Percentiles rank a stretch among this genome's conserved stretches.
Conservation (phyloP, 139 green algal species). For the Chlorella sp. region DNA sequence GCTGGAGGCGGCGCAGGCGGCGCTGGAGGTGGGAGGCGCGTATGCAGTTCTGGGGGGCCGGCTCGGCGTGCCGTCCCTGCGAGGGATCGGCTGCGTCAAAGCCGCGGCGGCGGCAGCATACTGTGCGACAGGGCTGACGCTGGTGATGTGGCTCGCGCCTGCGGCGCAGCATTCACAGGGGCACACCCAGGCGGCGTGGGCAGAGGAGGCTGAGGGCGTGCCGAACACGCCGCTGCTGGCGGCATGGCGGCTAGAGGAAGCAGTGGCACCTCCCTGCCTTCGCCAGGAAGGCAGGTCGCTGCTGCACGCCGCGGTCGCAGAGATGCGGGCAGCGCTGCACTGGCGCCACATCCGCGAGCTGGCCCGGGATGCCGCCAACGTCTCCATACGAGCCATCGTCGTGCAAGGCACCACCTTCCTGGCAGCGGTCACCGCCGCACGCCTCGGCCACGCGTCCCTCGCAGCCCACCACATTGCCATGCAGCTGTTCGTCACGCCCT, state of each 20-base stretch:
- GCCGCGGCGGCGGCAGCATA: background rate
- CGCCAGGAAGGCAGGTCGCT: background rate
- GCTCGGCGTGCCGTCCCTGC: background rate
- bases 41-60: background rate
- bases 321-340: background rate
- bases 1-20: background rate
- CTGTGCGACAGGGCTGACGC: background rate
- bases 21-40: background rate
- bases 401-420: slow-evolving; percentile 8
- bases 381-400: slow-evolving; percentile 7
- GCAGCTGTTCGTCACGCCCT: slow-evolving; percentile 16
- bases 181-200: background rate
- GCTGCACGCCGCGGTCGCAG: background rate
- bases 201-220: background rate
- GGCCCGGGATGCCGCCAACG: slow-evolving; percentile 14
- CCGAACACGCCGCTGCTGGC: background rate
- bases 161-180: background rate
- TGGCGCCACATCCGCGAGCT: background rate
- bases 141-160: background rate
- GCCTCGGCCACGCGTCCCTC: slow-evolving; percentile 14
- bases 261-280: background rate
- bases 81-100: background rate
- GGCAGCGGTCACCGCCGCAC: background rate
- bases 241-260: background rate
- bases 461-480: slow-evolving; percentile 25